Evolutionary conservation across 805 yeast species (phyloP).

Genomic region (Deakozyma indianensis): DNA sequence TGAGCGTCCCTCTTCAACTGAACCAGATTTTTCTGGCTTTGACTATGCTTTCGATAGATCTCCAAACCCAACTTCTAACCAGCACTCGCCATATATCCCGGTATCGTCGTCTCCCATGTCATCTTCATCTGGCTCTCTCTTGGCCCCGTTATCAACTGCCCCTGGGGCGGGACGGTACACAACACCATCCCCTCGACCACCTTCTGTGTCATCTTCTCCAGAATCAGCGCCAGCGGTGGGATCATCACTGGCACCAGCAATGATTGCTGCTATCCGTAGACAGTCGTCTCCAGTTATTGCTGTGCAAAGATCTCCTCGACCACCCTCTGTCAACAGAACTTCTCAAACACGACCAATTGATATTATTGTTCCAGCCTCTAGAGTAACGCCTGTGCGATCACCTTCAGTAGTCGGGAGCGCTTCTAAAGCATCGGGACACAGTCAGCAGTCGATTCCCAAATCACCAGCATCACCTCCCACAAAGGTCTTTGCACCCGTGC

Average conservation of each 20-base stretch:
- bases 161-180: background rate
- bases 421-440: no score
- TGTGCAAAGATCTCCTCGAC: no score
- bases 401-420: background rate
- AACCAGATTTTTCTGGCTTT: background rate
- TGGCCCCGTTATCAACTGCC: no score
- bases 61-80: no score
- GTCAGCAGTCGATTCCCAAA: background rate
- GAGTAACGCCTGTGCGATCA: background rate
- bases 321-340: no score
- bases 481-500: background rate
- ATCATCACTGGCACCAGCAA: background rate
- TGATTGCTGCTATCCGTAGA: background rate
- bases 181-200: background rate
- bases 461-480: background rate
- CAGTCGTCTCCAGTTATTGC: background rate
- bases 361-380: no score
- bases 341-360: no score
- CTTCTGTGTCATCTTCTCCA: background rate
- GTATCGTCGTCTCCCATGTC: no score
- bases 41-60: background rate
- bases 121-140: background rate
- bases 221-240: background rate
- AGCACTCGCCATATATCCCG: no score
- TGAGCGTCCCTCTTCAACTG: conserved; percentile 3